Percentiles rank a stretch among this genome's conserved stretches.
Evolutionary conservation across 2,329 filamentous ascomycete species (phyloP).

Genomic region (Fusarium compactum): DNA sequence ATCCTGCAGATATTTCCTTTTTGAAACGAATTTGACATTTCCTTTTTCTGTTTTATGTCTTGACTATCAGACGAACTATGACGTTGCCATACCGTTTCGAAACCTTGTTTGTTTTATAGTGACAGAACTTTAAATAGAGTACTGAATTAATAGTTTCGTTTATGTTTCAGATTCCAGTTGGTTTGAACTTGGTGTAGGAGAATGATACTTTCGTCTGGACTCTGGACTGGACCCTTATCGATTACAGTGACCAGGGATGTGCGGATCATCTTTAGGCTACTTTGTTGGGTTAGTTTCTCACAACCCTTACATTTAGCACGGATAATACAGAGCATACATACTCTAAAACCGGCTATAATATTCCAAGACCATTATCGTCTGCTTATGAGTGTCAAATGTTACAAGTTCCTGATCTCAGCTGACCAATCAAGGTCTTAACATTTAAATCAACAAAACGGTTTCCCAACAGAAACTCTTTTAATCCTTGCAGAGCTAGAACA

Average conservation of each 20-base stretch:
- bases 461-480: conserved; percentile 18
- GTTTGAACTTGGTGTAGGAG: background rate
- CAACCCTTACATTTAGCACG: background rate
- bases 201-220: background rate
- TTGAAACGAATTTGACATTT: background rate
- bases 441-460: background rate
- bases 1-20: background rate
- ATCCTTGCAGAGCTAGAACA: conserved; percentile 18
- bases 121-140: background rate
- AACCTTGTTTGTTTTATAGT: background rate
- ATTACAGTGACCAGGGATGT: background rate
- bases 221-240: background rate
- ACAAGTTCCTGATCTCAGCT: conserved; percentile 13
- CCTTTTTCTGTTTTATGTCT: background rate
- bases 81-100: background rate
- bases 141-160: background rate
- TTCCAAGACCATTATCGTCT: background rate
- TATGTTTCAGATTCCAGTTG: background rate
- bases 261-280: background rate
- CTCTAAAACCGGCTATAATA: background rate
- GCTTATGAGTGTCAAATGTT: background rate
- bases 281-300: conserved; percentile 19
- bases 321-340: background rate
- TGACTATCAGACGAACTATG: background rate
- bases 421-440: conserved; percentile 17